Percentiles rank a stretch among this genome's conserved stretches.
These are phyloP conservation scores for Phytopythium aichiense DNA, from an alignment of 352 stramenopile genomes.

Conservation along the genomic window DNA sequence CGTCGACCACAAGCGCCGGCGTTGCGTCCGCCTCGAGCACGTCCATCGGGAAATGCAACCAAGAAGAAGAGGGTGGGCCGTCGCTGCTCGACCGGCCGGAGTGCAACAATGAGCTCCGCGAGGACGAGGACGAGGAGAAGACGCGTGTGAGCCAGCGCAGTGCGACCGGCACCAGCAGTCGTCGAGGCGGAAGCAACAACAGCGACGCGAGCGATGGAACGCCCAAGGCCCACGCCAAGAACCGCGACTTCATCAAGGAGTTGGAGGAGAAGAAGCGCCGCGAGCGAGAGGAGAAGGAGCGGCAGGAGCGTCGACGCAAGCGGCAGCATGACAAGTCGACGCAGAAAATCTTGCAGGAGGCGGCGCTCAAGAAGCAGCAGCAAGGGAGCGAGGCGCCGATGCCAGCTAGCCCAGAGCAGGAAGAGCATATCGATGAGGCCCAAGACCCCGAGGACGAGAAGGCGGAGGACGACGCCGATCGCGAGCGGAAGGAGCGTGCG, in stretches of 20 bases:
- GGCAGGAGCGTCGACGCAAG: slow-evolving; percentile 42
- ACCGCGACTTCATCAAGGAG: slow-evolving; percentile 63
- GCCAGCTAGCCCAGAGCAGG: slow-evolving; percentile 13
- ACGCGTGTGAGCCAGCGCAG: slow-evolving; percentile 6
- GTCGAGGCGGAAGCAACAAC: slow-evolving; percentile 2
- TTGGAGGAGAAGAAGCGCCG: slow-evolving; percentile 70
- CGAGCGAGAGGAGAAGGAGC: slow-evolving; percentile 47
- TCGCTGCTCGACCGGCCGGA: background rate
- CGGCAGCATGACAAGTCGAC: slow-evolving; percentile 61
- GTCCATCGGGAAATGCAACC: slow-evolving; percentile 21
- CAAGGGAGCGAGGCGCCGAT: background rate
- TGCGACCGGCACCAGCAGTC: slow-evolving; percentile 12
- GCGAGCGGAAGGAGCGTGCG: slow-evolving; percentile 32
- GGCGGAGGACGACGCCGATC: slow-evolving; percentile 16
- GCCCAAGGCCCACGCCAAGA: slow-evolving; percentile 36
- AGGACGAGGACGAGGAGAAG: slow-evolving; percentile 19
- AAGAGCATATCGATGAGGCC: slow-evolving; percentile 12
- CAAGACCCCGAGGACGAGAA: slow-evolving; percentile 4
- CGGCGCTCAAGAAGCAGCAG: slow-evolving; percentile 30
- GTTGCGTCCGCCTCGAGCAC: background rate
- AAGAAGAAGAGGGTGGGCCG: slow-evolving; percentile 28
- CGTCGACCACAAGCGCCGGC: slow-evolving; percentile 2
- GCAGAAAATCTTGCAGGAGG: slow-evolving; percentile 46
- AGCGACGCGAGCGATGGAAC: slow-evolving; percentile 13
- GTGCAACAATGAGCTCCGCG: slow-evolving; percentile 3